Percentiles rank a stretch among this genome's conserved stretches.
These are phyloP conservation scores for Chenopodium quinoa DNA, from an alignment of 148 eudicot genomes.

Conservation along the genomic window DNA sequence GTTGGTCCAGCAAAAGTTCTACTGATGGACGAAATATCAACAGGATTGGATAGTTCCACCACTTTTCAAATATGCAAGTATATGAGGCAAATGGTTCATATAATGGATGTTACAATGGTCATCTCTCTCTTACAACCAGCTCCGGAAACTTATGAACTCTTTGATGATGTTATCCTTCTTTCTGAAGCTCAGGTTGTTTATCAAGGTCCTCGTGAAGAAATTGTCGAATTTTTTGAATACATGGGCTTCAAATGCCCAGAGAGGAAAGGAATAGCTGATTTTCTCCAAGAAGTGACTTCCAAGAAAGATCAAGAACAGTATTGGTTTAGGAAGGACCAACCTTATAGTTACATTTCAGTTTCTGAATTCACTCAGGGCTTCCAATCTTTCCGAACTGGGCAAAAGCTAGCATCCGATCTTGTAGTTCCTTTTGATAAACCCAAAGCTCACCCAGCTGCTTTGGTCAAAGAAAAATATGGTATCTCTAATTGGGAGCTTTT, in stretches of 20 bases:
- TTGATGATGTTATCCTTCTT: conserved; percentile 69
- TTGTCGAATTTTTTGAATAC: conserved; percentile 56
- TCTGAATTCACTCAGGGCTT: conserved; percentile 53
- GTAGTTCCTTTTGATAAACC: conserved; percentile 55
- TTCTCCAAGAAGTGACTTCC: conserved; percentile 85
- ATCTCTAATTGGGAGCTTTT: conserved; percentile 57
- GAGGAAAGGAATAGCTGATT: conserved; percentile 82
- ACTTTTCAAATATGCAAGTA: conserved; percentile 67
- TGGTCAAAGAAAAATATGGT: conserved; percentile 57
- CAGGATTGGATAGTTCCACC: conserved; percentile 81
- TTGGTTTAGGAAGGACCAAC: conserved; percentile 46
- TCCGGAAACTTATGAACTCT: conserved; percentile 68
- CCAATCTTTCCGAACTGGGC: conserved; percentile 48
- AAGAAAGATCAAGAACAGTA: conserved; percentile 77
- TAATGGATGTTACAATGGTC: conserved; percentile 64
- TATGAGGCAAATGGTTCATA: conserved; percentile 71
- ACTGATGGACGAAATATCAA: conserved; percentile 79
- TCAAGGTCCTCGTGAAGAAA: conserved; percentile 66
- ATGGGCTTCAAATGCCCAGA: conserved; percentile 75
- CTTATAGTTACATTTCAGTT: conserved; percentile 48
- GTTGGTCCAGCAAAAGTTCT: conserved; percentile 73
- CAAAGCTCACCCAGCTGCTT: conserved; percentile 57
- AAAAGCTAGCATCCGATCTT: conserved; percentile 42
- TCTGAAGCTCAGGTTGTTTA: conserved; percentile 78
- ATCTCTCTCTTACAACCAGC: conserved; percentile 78